Evolutionary conservation across 2,329 filamentous ascomycete species (phyloP).

Genomic region (Pseudogymnoascus sp.): DNA sequence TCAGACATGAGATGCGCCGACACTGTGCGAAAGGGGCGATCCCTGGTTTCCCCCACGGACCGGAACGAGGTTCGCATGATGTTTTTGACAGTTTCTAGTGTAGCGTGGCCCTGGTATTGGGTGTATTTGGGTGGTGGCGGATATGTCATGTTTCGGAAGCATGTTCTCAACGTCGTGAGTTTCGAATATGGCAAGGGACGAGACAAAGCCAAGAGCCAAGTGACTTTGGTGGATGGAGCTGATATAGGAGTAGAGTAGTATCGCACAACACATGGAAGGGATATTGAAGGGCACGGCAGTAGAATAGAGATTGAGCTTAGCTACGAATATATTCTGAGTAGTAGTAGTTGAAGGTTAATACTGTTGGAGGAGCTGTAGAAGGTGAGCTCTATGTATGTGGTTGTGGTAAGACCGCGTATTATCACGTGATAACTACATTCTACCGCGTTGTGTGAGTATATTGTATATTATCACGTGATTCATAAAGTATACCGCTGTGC

Average conservation of each 20-base stretch:
- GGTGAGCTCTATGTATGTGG: background rate
- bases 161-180: constrained; percentile 2
- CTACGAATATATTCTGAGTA: background rate
- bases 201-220: background rate
- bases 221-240: background rate
- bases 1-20: constrained; percentile 3
- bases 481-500: too few relatives aligned
- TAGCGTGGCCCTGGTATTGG: background rate
- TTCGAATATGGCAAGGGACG: background rate
- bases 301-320: background rate
- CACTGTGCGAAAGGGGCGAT: constrained; percentile 5
- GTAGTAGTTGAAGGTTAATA: background rate
- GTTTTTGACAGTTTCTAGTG: background rate
- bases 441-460: too few relatives aligned
- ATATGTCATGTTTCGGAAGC: constrained; percentile 3
- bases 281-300: background rate
- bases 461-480: background rate
- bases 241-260: background rate
- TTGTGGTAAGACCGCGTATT: background rate
- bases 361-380: background rate
- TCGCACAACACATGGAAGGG: background rate
- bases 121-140: background rate
- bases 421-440: background rate
- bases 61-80: constrained; percentile 4
- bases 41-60: background rate